Evolutionary conservation across 1,284 basidiomycete genomes (phyloP).

Genomic region (Sporisorium exsertum): DNA sequence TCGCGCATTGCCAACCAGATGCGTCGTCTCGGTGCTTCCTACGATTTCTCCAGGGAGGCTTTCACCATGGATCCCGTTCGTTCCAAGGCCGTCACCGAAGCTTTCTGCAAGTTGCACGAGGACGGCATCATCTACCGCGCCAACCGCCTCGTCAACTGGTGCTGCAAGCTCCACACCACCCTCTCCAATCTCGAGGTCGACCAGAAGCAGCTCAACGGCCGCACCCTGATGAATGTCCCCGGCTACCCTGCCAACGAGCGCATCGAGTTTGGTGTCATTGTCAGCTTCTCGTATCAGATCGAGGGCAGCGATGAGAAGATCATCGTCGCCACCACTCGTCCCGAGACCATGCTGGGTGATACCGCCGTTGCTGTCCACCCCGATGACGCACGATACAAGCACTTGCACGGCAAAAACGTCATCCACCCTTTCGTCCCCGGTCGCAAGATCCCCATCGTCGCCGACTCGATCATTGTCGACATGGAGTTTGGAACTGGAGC

Average conservation of each 20-base stretch:
- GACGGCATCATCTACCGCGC: slow-evolving; percentile 95
- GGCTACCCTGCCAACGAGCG: slow-evolving; percentile 94
- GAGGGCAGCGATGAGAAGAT: slow-evolving; percentile 89
- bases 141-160: slow-evolving; percentile 98
- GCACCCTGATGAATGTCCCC: slow-evolving; percentile 88
- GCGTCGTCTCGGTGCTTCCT: slow-evolving; percentile 88
- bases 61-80: slow-evolving; percentile 89
- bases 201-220: slow-evolving; percentile 88
- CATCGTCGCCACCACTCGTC: slow-evolving; percentile 95
- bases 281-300: slow-evolving; percentile 92
- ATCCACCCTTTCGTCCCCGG: slow-evolving; percentile 86
- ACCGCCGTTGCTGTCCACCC: slow-evolving; percentile 97
- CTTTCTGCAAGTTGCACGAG: slow-evolving; percentile 90
- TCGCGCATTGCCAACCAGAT: slow-evolving; percentile 89
- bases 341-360: slow-evolving; percentile 98
- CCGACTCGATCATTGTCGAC: slow-evolving; percentile 87
- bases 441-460: slow-evolving; percentile 88
- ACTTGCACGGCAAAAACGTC: slow-evolving; percentile 93
- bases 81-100: slow-evolving; percentile 85
- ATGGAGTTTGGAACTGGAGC: slow-evolving; percentile 98
- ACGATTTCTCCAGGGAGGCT: slow-evolving; percentile 91
- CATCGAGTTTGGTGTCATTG: slow-evolving; percentile 97
- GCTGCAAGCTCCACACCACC: slow-evolving; percentile 93
- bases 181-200: slow-evolving; percentile 98
- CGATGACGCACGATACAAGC: slow-evolving; percentile 91